Conservation (phyloP, 2,329 filamentous ascomycete species). For the Talaromyces amestolkiae region DNA sequence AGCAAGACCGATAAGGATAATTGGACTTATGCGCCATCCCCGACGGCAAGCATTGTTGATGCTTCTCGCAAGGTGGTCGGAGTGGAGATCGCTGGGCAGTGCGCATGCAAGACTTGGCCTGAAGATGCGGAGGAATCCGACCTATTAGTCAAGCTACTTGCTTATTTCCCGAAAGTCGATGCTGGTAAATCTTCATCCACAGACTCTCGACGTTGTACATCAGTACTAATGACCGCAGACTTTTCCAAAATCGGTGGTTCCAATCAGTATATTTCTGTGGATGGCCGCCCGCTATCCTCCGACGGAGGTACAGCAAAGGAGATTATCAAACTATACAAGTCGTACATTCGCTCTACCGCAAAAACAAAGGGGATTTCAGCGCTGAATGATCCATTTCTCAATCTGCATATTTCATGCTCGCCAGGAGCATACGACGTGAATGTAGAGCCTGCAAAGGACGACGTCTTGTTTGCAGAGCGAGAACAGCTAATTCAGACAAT, state of each 20-base stretch:
- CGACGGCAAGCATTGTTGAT: constrained; percentile 49
- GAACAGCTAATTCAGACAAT: constrained; percentile 43
- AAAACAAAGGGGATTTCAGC: constrained; percentile 24
- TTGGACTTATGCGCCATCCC: constrained; percentile 58
- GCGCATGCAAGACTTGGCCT: constrained; percentile 34
- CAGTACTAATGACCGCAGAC: constrained; percentile 35
- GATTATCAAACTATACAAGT: constrained; percentile 52
- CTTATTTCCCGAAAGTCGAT: constrained; percentile 50
- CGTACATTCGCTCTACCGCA: constrained; percentile 44
- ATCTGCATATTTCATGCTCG: constrained; percentile 55
- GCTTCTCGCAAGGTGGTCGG: constrained; percentile 57
- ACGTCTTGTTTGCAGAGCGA: constrained; percentile 57
- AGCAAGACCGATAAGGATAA: constrained; percentile 61
- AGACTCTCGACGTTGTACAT: background rate
- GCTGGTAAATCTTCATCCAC: constrained; percentile 30
- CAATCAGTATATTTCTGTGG: constrained; percentile 56
- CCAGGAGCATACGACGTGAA: constrained; percentile 59
- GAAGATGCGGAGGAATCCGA: constrained; percentile 24
- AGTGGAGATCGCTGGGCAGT: constrained; percentile 53
- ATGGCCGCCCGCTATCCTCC: constrained; percentile 55
- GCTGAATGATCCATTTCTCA: constrained; percentile 56
- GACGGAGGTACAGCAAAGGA: constrained; percentile 53
- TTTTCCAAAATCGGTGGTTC: constrained; percentile 32
- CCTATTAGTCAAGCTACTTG: constrained; percentile 43
- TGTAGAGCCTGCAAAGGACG: constrained; percentile 63